Evolutionary conservation across 2,329 filamentous ascomycete genomes (phyloP).

Genomic region (Sporothrix inflata): DNA sequence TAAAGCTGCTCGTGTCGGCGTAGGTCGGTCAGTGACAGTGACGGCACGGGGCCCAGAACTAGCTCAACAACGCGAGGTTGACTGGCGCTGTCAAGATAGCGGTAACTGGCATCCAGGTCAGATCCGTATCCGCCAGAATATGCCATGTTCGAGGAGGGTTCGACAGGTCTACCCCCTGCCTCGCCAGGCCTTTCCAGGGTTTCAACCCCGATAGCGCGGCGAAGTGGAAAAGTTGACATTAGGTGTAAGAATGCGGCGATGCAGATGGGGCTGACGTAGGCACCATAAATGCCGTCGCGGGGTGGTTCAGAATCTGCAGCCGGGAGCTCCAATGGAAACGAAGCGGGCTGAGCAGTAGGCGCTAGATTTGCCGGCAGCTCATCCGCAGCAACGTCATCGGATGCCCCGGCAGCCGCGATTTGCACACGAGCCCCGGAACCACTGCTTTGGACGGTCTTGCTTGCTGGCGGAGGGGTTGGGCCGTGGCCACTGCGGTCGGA

Average conservation of each 20-base stretch:
- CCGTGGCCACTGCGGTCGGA: slow-evolving; percentile 31
- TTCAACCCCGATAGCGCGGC: slow-evolving; percentile 39
- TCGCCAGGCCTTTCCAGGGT: background rate
- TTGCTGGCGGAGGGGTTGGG: slow-evolving; percentile 39
- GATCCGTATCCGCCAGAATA: slow-evolving; percentile 36
- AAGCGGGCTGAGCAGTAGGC: slow-evolving; percentile 58
- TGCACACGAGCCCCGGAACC: background rate
- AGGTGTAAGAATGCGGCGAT: slow-evolving; percentile 68
- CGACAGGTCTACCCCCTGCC: too few relatives aligned
- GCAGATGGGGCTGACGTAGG: slow-evolving; percentile 67
- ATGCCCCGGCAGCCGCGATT: background rate
- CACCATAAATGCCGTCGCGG: slow-evolving; percentile 67
- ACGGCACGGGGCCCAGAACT: slow-evolving; percentile 63
- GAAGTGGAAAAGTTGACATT: slow-evolving; percentile 64
- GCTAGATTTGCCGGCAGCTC: slow-evolving; percentile 59
- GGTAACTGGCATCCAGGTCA: slow-evolving; percentile 63
- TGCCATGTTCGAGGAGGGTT: background rate
- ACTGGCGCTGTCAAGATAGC: slow-evolving; percentile 64
- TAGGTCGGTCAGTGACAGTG: slow-evolving; percentile 67
- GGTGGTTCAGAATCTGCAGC: slow-evolving; percentile 40
- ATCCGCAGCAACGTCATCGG: slow-evolving; percentile 29
- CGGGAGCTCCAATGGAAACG: slow-evolving; percentile 33
- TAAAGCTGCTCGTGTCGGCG: slow-evolving; percentile 81
- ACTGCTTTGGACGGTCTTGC: background rate
- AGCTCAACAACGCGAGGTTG: slow-evolving; percentile 69